A percentile compares a stretch with the other conserved stretches of the same genome.
These are phyloP conservation scores for Lumnitzera littorea DNA, from an alignment of 345 rosid genomes.

Conservation along the genomic window DNA sequence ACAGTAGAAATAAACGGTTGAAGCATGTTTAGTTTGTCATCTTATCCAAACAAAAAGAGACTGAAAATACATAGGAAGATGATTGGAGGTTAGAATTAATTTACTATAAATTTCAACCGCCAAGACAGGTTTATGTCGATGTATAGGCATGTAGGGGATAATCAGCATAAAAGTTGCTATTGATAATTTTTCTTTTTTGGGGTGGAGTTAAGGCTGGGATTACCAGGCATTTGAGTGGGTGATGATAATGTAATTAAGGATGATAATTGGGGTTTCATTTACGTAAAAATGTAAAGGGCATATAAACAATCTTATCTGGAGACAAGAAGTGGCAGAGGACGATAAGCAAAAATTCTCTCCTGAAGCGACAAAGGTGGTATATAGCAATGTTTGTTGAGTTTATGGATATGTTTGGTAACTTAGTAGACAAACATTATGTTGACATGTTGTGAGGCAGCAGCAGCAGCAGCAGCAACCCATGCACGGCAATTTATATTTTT, in stretches of 20 bases:
- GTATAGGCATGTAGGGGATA: neutral
- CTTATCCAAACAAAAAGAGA: neutral
- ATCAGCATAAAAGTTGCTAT: neutral
- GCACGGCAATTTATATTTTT: conserved; percentile 3
- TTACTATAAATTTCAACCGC: conserved; percentile 1
- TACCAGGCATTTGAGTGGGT: neutral
- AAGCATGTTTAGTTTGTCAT: too few species aligned
- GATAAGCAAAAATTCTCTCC: conserved; percentile 4
- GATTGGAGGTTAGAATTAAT: conserved; percentile 5
- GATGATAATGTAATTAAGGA: neutral
- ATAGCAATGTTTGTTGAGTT: conserved; percentile 1
- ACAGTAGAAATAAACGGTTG: too few species aligned
- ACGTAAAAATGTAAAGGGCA: neutral
- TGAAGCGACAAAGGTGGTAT: conserved; percentile 23
- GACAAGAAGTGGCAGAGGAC: conserved; percentile 15
- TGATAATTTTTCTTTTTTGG: conserved; percentile 3
- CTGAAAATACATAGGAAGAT: neutral
- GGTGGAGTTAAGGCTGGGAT: conserved; percentile 16
- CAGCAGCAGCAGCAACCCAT: conserved; percentile 15
- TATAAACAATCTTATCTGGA: conserved; percentile 24
- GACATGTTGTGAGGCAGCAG: conserved; percentile 30
- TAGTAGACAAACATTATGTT: conserved; percentile 9
- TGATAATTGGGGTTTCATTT: too few species aligned
- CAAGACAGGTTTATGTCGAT: neutral
- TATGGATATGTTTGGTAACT: neutral